These are phyloP conservation scores for Rhodotorula sp. DNA, from an alignment of 1,284 basidiomycete genomes.

Conservation along the genomic window DNA sequence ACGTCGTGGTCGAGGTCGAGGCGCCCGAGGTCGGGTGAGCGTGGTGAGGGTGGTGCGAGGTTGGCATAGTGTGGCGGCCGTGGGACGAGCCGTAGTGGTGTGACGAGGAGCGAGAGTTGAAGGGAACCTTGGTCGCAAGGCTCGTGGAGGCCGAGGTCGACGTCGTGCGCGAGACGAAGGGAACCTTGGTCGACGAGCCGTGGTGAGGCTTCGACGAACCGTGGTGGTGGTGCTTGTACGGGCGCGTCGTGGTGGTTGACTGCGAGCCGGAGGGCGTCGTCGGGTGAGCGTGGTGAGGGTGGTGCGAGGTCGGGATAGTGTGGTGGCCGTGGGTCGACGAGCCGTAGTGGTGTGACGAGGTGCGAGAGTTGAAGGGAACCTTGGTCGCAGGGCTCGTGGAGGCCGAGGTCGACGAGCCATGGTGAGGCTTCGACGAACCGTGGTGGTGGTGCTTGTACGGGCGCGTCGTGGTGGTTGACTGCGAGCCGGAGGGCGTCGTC, in stretches of 20 bases:
- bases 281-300: neutral
- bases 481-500: neutral
- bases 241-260: neutral
- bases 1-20: conserved; percentile 1
- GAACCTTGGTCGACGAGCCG: neutral
- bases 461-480: neutral
- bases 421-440: neutral
- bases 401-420: neutral
- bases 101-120: neutral
- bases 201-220: neutral
- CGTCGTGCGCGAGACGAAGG: neutral
- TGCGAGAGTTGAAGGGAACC: conserved; percentile 2
- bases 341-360: conserved; percentile 3
- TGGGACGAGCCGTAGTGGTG: conserved; percentile 1
- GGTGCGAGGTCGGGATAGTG: neutral
- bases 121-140: conserved; percentile 1
- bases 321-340: conserved; percentile 1
- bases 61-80: neutral
- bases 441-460: conserved; percentile 1
- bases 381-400: neutral
- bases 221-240: conserved; percentile 1
- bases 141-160: neutral
- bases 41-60: neutral
- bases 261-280: neutral
- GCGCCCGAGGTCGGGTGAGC: too few relatives aligned